Evolutionary conservation across 2,329 filamentous ascomycete species (phyloP), one percentile per base, ranked within the genome.

Genomic region (Bipolaris zeicola): DNA sequence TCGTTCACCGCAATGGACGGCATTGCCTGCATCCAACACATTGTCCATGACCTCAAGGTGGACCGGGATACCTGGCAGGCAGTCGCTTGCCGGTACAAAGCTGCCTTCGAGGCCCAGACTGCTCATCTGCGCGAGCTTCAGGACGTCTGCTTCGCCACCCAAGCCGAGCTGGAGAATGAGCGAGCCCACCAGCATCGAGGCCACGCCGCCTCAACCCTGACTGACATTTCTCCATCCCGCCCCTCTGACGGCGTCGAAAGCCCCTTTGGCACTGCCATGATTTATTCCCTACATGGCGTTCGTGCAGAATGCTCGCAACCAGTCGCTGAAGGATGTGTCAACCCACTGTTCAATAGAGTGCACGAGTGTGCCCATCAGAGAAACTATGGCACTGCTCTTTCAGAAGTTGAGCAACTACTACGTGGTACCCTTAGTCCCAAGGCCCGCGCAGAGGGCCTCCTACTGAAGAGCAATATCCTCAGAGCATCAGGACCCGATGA

Each of bases 161-260:
- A 75, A 51, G 70, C 69, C 8, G 71, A 73, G 22, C 45, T 74
- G 16, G 68, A 73, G 47, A 75, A 75, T 18, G 68, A 72, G 47
- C 61, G 68, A 20, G 57, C 42, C 10, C 55, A 65, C 7, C 60
- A 61, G 7, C 66, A 60, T 14, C 60, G 57, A n/a, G 44, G 58
- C 13, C 50, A 61, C 6, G 33, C 49, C 6, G 39, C n/a, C 10
- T 57, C 53, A 6, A 34, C 31, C 47, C 34, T 26, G 10, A 44
- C 33, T 28, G 43, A 52, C 18, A 52, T 36, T 6, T 41, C 24
- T 24, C 44, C 26, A 13, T 42, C 16, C n/a, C 33, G 49, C 14
- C 22, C 47, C 3, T 33, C 52, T n/a, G 57, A 61, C 7, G 55
- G 55, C 16, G 45, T 45, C 14, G 50, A 50, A 14, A 46, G 60